phyloP scores from a whole-genome alignment of 2,329 filamentous ascomycete genomes.

The Claviceps monticola region DNA sequence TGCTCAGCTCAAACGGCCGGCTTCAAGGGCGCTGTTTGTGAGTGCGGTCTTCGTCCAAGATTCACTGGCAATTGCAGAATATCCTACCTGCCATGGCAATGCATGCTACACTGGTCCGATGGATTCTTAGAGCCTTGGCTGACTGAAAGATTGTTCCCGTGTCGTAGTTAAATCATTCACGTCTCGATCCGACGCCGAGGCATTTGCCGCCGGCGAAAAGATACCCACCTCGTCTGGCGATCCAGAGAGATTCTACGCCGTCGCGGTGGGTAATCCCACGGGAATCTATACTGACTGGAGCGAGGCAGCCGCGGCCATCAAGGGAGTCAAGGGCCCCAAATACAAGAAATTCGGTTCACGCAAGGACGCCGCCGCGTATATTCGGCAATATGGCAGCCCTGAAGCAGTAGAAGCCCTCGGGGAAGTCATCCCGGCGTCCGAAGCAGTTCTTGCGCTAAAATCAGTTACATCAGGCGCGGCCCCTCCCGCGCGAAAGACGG shows the following conservation, averaged over 20 bases:
- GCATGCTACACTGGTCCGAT: too few species aligned
- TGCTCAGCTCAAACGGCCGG: conserved; percentile 47
- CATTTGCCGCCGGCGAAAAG: conserved; percentile 52
- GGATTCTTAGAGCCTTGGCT: too few species aligned
- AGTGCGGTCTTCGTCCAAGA: conserved; percentile 20
- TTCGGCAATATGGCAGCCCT: conserved; percentile 35
- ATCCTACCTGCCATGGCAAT: too few species aligned
- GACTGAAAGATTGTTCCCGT: neutral
- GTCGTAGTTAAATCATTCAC: conserved; percentile 67
- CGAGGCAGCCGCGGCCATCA: conserved; percentile 58
- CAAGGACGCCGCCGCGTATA: conserved; percentile 66
- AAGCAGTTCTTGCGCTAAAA: conserved; percentile 7
- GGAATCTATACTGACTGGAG: conserved; percentile 54
- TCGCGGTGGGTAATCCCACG: conserved; percentile 42
- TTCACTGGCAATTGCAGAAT: neutral
- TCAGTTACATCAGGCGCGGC: conserved; percentile 8
- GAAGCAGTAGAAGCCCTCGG: conserved; percentile 29
- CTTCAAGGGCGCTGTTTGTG: conserved; percentile 53
- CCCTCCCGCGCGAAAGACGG: conserved; percentile 14
- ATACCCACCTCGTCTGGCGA: conserved; percentile 24
- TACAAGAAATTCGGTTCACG: conserved; percentile 56
- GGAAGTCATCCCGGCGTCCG: conserved; percentile 10
- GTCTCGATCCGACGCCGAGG: conserved; percentile 60
- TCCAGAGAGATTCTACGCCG: conserved; percentile 42
- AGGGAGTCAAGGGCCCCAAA: conserved; percentile 54